Percentiles rank a stretch among this genome's conserved stretches.
Evolutionary conservation across 768 basidiomycete species (phyloP).

Genomic region (Mycena capillaripes): DNA sequence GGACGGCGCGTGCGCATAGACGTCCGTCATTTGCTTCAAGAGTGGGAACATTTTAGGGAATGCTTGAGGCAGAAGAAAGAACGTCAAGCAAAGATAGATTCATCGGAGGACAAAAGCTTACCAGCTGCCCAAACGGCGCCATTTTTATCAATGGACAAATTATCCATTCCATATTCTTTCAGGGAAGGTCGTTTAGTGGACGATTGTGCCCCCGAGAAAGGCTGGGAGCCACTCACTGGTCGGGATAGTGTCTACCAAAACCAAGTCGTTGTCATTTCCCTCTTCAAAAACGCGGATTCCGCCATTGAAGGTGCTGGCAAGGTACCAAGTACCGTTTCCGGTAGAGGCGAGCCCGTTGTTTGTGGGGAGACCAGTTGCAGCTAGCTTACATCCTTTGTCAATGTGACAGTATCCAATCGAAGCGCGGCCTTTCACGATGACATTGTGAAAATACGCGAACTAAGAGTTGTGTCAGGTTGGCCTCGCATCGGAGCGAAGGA

Average conservation of each 20-base stretch:
- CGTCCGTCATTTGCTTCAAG: conserved; percentile 7
- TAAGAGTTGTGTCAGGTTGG: conserved; percentile 5
- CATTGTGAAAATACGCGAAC: conserved; percentile 12
- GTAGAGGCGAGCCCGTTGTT: conserved; percentile 12
- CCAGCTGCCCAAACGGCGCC: conserved; percentile 13
- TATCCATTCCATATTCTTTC: conserved; percentile 13
- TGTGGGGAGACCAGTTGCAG: conserved; percentile 7
- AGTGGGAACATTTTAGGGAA: conserved; percentile 10
- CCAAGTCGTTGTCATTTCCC: conserved; percentile 10
- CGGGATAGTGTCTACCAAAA: conserved; percentile 13
- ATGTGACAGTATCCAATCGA: conserved; percentile 15
- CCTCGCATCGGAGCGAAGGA: conserved; percentile 9
- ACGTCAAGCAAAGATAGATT: conserved; percentile 11
- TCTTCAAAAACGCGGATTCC: conserved; percentile 9
- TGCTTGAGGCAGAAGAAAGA: conserved; percentile 11
- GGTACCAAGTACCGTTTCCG: conserved; percentile 13
- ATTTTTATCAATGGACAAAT: conserved; percentile 17
- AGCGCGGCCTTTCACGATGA: conserved; percentile 7
- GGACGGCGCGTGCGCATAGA: conserved; percentile 9
- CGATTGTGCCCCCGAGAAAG: conserved; percentile 8
- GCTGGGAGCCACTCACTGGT: conserved; percentile 4
- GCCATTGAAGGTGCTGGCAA: conserved; percentile 10
- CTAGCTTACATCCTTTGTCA: conserved; percentile 15
- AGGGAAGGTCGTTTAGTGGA: conserved; percentile 2
- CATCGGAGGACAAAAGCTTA: conserved; percentile 8